Evolutionary conservation across 1,284 basidiomycete genomes (phyloP), one percentile per base, ranked within the genome.

Genomic region (Golubevia pallescens): DNA sequence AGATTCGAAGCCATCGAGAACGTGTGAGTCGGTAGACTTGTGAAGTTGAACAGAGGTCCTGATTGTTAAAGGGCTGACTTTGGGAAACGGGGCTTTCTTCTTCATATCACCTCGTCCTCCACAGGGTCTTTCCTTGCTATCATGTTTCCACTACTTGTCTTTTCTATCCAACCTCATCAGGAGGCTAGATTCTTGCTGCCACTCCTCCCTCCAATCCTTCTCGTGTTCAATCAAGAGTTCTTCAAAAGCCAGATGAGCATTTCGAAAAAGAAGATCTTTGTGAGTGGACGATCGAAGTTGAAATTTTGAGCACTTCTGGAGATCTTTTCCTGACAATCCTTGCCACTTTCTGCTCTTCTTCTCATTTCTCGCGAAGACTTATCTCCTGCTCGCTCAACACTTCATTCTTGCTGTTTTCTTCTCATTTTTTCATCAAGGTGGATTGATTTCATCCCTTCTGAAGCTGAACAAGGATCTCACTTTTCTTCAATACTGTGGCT

Each of bases 101-200:
- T n/a, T n/a, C n/a, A n/a, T n/a, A n/a, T n/a, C n/a, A n/a, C n/a
- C n/a, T n/a, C n/a, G n/a, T n/a, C n/a, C n/a, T n/a, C n/a, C n/a
- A n/a, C n/a, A n/a, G n/a, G 28, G 28, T 28, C 28, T 28, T 28
- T 28, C 58, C 8, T 32, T 8, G 28, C 61, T 4, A 64, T 78
- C 60, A 5, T 65, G 52, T 42, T 76, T 42, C 60, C 70, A 13
- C 57, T 80, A 42, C 20, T 38, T 10, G 19, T 69, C n/a, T 67
- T 80, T 3, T 78, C 76, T 2, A 57, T 74, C 42, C 78, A 77
- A 6, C 74, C 77, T 2, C 77, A 80, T 52, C 77, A 80, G 60
- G 77, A 80, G 59, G 68, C 77, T 2, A 69, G 77, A 10, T 80
- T 80, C 57, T 64, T 80, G 2, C 68, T 80, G 0, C 64, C 77